Evolutionary conservation across 139 green algal genomes (phyloP), one percentile per base, ranked within the genome.

Genomic region (Eudorina sp.): DNA sequence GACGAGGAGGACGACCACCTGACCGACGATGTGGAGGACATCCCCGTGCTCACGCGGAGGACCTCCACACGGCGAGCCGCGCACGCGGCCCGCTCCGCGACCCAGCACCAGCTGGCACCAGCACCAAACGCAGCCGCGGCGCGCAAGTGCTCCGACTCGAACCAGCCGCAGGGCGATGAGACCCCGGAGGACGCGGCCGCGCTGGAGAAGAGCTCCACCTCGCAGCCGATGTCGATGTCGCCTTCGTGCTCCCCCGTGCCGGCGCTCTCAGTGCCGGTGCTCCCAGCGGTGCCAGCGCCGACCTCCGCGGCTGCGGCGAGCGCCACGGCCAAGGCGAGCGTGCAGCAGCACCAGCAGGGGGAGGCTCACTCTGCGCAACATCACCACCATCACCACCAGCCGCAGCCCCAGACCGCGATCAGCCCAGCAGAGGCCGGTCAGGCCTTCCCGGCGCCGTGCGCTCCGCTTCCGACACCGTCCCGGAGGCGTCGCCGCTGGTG

Each of bases 211-310:
- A 40, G 14, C 9, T 75, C 31, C 25, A 48, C 66, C 16, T 46
- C 70, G 36, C 69, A 77, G 38, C 18, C 69, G 16, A 40, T 79
- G 70, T 79, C 70, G 6, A 40, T 79, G 41, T 79, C 70, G 27
- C 70, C 70, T 5, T 79, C 70, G 13, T 25, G 70, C 25, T 79
- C 70, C 19, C 70, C 70, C 8, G 8, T 55, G 40, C 70, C 11
- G 43, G 21, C 70, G 58, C 58, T n/a, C n/a, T n/a, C 58, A 21
- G 18, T 34, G 58, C 58, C 14, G 58, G 58, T 34, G 58, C 58
- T 9, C n/a, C 6, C 58, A 69, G 58, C 16, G n/a, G 13, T 13
- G 13, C 13, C 51, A 58, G 51, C 51, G 51, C 14, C 51, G 51
- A 16, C 51, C 51, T 13, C 51, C 16, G 51, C 51, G 16, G 13